These are phyloP conservation scores for Cynanchum wilfordii DNA, from an alignment of 257 asterid species.

Conservation along the genomic window DNA sequence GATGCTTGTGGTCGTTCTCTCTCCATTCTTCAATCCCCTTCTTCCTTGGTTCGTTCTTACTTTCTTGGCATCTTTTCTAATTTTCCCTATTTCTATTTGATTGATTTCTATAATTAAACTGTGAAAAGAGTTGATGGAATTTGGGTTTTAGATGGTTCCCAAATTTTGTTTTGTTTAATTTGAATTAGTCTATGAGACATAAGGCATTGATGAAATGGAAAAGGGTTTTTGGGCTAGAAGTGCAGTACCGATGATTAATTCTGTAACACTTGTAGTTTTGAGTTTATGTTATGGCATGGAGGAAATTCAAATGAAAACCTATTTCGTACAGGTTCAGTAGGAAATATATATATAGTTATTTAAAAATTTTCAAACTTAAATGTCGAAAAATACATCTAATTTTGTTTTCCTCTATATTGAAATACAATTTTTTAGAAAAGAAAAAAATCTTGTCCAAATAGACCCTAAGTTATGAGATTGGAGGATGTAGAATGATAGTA, in stretches of 20 bases:
- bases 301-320: background rate
- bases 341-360: background rate
- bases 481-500: background rate
- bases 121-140: background rate
- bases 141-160: background rate
- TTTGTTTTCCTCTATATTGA: too few relatives aligned
- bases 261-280: background rate
- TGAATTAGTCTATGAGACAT: background rate
- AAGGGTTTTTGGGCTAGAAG: background rate
- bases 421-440: too few relatives aligned
- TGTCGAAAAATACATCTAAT: too few relatives aligned
- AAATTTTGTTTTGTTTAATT: background rate
- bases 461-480: background rate
- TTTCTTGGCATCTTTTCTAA: background rate
- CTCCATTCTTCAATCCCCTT: constrained; percentile 78
- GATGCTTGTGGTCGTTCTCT: constrained; percentile 87
- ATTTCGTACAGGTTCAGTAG: background rate
- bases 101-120: background rate
- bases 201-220: background rate
- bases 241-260: background rate
- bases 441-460: too few relatives aligned
- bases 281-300: background rate
- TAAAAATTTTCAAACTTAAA: background rate
- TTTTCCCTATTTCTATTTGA: too few relatives aligned
- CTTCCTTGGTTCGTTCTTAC: constrained; percentile 51